Percentiles rank a stretch among this genome's conserved stretches.
These are phyloP conservation scores for Aspergillus sp. DNA, from an alignment of 2,329 filamentous ascomycete species.

Conservation along the genomic window DNA sequence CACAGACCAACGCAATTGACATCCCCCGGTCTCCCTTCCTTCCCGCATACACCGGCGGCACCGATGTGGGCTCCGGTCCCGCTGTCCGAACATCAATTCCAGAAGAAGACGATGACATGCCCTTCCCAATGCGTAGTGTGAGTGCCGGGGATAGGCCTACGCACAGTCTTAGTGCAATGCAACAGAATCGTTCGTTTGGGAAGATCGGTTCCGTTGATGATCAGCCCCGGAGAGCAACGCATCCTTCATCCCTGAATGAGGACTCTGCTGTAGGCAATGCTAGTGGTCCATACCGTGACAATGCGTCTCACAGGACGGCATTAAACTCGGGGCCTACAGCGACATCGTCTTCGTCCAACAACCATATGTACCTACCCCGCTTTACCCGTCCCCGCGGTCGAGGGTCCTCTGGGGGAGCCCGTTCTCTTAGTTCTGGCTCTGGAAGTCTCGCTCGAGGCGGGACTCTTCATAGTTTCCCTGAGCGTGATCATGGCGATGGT, in stretches of 20 bases:
- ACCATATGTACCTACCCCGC: slow-evolving; percentile 32
- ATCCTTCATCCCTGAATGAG: slow-evolving; percentile 12
- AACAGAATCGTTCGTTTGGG: slow-evolving; percentile 29
- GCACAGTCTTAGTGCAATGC: slow-evolving; percentile 24
- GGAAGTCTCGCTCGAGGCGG: slow-evolving; percentile 34
- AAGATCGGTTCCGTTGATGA: slow-evolving; percentile 13
- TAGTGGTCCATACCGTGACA: slow-evolving; percentile 14
- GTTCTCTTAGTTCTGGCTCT: slow-evolving; percentile 34
- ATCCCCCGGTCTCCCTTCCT: slow-evolving; percentile 43
- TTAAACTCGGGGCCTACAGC: slow-evolving; percentile 18
- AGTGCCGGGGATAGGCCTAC: slow-evolving; percentile 37
- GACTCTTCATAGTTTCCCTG: slow-evolving; percentile 16
- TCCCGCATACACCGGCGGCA: slow-evolving; percentile 34
- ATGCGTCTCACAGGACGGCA: slow-evolving; percentile 13
- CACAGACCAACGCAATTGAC: slow-evolving; percentile 39
- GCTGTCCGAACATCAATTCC: slow-evolving; percentile 32
- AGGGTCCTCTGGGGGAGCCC: slow-evolving; percentile 30
- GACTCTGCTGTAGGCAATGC: slow-evolving; percentile 12
- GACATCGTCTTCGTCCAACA: slow-evolving; percentile 25
- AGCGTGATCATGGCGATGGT: slow-evolving; percentile 32
- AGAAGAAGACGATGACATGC: slow-evolving; percentile 41
- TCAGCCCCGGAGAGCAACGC: slow-evolving; percentile 13
- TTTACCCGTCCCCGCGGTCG: slow-evolving; percentile 32
- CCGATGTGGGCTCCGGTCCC: slow-evolving; percentile 34
- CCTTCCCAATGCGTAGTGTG: slow-evolving; percentile 40